Evolutionary conservation across 768 basidiomycete genomes (phyloP).

Genomic region (Strobilomyces confusus): DNA sequence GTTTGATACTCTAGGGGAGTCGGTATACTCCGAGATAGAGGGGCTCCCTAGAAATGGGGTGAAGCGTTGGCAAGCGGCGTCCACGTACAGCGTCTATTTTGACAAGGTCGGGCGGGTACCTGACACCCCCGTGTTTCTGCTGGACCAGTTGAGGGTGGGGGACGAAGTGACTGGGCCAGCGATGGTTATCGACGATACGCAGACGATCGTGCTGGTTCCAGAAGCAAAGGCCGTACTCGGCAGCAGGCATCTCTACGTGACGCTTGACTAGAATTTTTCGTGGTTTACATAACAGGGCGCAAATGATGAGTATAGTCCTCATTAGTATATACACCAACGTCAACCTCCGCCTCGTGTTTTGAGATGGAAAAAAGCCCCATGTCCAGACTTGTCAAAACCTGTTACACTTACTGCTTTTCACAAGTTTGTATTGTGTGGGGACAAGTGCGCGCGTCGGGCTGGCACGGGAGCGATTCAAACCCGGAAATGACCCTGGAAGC

Average conservation of each 20-base stretch:
- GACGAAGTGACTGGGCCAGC: slow-evolving; percentile 80
- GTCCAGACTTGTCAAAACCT: not conserved
- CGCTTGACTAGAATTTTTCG: slow-evolving; percentile 30
- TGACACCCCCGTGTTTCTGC: slow-evolving; percentile 75
- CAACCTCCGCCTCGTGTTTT: not conserved
- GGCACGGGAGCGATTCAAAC: not conserved
- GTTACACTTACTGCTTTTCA: not conserved
- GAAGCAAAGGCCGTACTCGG: slow-evolving; percentile 63
- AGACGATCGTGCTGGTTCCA: slow-evolving; percentile 88
- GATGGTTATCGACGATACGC: slow-evolving; percentile 93
- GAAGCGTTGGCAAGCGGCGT: slow-evolving; percentile 43
- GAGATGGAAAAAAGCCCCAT: not conserved
- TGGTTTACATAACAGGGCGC: slow-evolving; percentile 1
- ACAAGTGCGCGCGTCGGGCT: not conserved
- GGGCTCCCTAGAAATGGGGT: slow-evolving; percentile 42
- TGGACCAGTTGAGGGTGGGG: slow-evolving; percentile 64
- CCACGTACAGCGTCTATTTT: slow-evolving; percentile 72
- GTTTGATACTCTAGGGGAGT: slow-evolving; percentile 73
- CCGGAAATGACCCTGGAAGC: slow-evolving; percentile 13
- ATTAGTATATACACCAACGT: not conserved
- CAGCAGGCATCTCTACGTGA: slow-evolving; percentile 63
- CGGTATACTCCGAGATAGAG: slow-evolving; percentile 73
- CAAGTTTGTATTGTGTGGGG: not conserved
- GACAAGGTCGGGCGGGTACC: slow-evolving; percentile 71
- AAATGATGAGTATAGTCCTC: not conserved